A percentile compares a stretch with the other conserved stretches of the same genome.
Evolutionary conservation across 164 flowering plant genomes (phyloP).

Genomic region (Pachysandra terminalis): DNA sequence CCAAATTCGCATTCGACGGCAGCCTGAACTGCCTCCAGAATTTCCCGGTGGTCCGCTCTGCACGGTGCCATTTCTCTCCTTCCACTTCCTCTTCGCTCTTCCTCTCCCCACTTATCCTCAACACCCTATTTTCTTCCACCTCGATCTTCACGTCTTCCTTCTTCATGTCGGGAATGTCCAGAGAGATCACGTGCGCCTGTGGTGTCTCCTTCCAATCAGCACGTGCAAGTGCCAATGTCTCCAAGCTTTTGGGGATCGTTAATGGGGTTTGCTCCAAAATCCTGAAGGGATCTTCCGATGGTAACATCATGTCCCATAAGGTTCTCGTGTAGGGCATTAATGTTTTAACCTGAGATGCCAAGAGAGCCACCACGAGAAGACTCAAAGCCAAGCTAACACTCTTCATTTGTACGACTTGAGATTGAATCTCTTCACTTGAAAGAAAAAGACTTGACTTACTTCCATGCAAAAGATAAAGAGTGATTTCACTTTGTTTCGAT

Average conservation of each 20-base stretch:
- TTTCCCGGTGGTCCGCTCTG: conserved; percentile 37
- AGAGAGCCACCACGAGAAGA: not conserved
- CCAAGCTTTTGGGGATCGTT: conserved; percentile 31
- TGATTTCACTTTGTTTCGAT: too few species aligned
- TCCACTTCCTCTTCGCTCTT: conserved; percentile 26
- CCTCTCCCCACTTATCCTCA: conserved; percentile 49
- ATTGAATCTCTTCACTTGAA: too few species aligned
- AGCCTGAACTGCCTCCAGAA: conserved; percentile 54
- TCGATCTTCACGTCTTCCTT: conserved; percentile 52
- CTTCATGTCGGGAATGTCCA: conserved; percentile 44
- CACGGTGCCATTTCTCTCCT: conserved; percentile 49
- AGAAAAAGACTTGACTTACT: too few species aligned
- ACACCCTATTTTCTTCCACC: conserved; percentile 45
- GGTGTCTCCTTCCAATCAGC: conserved; percentile 62
- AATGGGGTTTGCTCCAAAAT: too few species aligned
- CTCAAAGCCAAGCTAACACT: too few species aligned
- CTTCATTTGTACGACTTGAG: too few species aligned
- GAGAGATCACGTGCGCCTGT: too few species aligned
- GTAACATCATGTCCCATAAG: too few species aligned
- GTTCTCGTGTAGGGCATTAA: too few species aligned
- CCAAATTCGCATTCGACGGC: conserved; percentile 40
- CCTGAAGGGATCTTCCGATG: conserved; percentile 40
- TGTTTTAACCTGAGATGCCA: conserved; percentile 11
- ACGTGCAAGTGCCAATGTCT: conserved; percentile 31
- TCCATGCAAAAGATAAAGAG: too few species aligned